Percentiles rank a stretch among this genome's conserved stretches.
phyloP scores from a whole-genome alignment of 2,329 filamentous ascomycete genomes.

The Alternaria triticina region DNA sequence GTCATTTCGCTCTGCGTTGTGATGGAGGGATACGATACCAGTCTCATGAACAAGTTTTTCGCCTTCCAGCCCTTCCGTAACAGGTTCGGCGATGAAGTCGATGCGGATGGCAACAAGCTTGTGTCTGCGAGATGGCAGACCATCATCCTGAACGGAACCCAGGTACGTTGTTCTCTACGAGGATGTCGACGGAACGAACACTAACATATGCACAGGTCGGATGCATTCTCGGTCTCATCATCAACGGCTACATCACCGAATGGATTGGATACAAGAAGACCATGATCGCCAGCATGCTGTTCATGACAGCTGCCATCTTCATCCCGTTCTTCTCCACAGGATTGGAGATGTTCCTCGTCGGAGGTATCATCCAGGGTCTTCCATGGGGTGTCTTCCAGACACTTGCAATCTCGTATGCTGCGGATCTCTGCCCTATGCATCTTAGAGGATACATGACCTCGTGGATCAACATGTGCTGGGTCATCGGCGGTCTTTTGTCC shows the following conservation, averaged over 20 bases:
- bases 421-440: constrained; percentile 69
- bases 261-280: constrained; percentile 47
- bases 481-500: constrained; percentile 69
- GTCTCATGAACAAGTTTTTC: constrained; percentile 79
- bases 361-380: constrained; percentile 57
- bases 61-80: constrained; percentile 51
- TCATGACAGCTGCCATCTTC: constrained; percentile 32
- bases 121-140: constrained; percentile 53
- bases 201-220: constrained; percentile 40
- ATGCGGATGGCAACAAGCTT: constrained; percentile 43
- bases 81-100: constrained; percentile 46
- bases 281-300: constrained; percentile 31
- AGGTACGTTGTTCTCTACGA: constrained; percentile 29
- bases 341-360: constrained; percentile 65
- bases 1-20: constrained; percentile 84
- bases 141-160: constrained; percentile 52
- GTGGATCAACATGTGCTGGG: constrained; percentile 76
- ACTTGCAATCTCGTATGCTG: constrained; percentile 31
- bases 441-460: constrained; percentile 61
- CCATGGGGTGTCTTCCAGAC: constrained; percentile 53
- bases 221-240: constrained; percentile 50
- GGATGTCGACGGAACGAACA: neutral
- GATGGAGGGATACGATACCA: constrained; percentile 88
- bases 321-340: constrained; percentile 35
- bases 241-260: constrained; percentile 53